These are phyloP conservation scores for Pichia sorboxylosa DNA, from an alignment of 1,139 yeast genomes.

Conservation along the genomic window DNA sequence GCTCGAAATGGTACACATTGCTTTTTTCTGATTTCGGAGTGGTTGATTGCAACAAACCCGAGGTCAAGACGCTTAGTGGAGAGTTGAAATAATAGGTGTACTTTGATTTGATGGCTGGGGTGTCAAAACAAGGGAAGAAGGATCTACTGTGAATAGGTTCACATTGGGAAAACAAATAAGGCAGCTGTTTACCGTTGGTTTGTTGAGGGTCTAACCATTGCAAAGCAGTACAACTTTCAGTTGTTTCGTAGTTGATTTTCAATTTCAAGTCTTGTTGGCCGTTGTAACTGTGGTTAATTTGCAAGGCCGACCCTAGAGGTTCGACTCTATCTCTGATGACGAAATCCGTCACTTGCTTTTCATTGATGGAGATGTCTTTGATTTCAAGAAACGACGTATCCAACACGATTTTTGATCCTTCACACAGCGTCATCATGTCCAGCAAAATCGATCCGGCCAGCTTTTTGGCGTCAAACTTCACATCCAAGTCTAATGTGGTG, in stretches of 20 bases:
- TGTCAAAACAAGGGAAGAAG: slow-evolving; percentile 82
- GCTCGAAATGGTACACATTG: slow-evolving; percentile 43
- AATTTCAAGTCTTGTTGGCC: slow-evolving; percentile 24
- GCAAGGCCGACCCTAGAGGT: slow-evolving; percentile 58
- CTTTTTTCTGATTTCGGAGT: slow-evolving; percentile 1
- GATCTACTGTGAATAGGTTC: slow-evolving; percentile 89
- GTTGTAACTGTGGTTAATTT: slow-evolving; percentile 23
- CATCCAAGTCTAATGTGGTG: slow-evolving; percentile 41
- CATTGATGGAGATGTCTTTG: slow-evolving; percentile 36
- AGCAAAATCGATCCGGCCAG: slow-evolving; percentile 49
- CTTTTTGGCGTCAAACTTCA: slow-evolving; percentile 42
- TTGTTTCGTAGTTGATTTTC: slow-evolving; percentile 49
- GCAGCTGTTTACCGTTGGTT: slow-evolving; percentile 62
- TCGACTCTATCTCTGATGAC: slow-evolving; percentile 38
- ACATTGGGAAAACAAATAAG: slow-evolving; percentile 80
- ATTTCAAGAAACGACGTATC: slow-evolving; percentile 62
- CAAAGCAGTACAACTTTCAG: slow-evolving; percentile 67
- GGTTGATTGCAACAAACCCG: slow-evolving; percentile 39
- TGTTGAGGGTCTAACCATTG: slow-evolving; percentile 74
- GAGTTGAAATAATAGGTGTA: slow-evolving; percentile 53
- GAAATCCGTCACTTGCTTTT: slow-evolving; percentile 22
- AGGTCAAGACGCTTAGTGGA: slow-evolving; percentile 54
- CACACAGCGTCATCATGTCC: slow-evolving; percentile 26
- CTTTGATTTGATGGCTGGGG: slow-evolving; percentile 71
- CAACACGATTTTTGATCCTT: slow-evolving; percentile 33